Percentiles rank a stretch among this genome's conserved stretches.
These are phyloP conservation scores for Gnomoniopsis sp. DNA, from an alignment of 2,329 filamentous ascomycete species.

Conservation along the genomic window DNA sequence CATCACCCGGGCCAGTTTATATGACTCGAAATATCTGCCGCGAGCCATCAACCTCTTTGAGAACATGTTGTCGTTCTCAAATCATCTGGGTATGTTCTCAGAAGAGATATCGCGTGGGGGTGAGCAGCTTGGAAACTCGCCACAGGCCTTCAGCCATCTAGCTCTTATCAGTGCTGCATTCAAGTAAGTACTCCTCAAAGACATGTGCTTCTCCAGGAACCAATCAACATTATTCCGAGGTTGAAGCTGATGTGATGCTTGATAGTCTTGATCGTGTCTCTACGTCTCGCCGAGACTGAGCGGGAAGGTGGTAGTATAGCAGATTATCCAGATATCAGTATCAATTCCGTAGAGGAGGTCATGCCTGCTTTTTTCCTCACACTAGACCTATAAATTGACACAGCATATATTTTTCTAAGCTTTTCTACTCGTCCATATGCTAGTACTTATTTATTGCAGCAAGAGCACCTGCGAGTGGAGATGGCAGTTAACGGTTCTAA, in stretches of 20 bases:
- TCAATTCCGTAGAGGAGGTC: no score
- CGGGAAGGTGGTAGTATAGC: no score
- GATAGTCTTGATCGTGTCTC: background rate
- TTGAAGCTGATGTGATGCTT: background rate
- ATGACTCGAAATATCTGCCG: slow-evolving; percentile 61
- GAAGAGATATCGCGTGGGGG: slow-evolving; percentile 74
- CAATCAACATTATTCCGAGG: background rate
- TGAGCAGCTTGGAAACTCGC: slow-evolving; percentile 76
- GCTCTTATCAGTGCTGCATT: slow-evolving; percentile 75
- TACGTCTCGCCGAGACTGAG: background rate
- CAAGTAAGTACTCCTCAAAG: slow-evolving; percentile 53
- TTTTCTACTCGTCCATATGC: no score
- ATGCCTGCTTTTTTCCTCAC: no score
- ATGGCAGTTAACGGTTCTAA: no score
- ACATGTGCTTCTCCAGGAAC: no score
- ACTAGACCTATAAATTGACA: no score
- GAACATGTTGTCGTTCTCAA: slow-evolving; percentile 73
- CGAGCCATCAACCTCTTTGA: slow-evolving; percentile 66
- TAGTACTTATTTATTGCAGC: no score
- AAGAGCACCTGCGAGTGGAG: no score
- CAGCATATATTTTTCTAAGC: no score
- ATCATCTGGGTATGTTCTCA: slow-evolving; percentile 71
- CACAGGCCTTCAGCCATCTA: slow-evolving; percentile 75
- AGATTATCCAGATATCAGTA: no score
- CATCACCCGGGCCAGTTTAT: slow-evolving; percentile 63